Base-by-base conservation (phyloP, 768 basidiomycete genomes). In the Tricholomella constricta region DNA sequence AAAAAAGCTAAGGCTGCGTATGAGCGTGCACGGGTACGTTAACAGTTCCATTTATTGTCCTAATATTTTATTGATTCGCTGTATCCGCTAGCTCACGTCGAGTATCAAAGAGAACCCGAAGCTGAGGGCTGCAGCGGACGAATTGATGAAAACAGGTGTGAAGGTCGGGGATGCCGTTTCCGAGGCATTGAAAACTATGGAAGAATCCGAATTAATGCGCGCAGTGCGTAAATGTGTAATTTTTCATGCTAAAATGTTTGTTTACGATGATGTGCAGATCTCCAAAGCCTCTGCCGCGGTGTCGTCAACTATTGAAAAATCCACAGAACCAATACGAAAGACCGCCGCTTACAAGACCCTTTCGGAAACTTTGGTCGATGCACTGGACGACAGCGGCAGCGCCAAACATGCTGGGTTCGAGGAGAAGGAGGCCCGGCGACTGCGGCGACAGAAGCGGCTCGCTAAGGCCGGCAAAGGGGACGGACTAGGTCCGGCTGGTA, bases 41-140 rank as follows among this genome's bases (percentile, higher is more conserved):
- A 29, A 15, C 6, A 12, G 14, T 47, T 47, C 14, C 20, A n/a
- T 26, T 37, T 31, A 23, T 42, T 62, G n/a, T 44, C 12, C 35
- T 4, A 17, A n/a, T 34, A 54, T 31, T 45, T 26, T 46, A 45
- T 54, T 29, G 54, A 55, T 23, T 51, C 31, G 55, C 40, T 8
- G 19, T 53, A 34, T 6, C 20, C 40, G 42, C 1, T 65, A 97
- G 94, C 74, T 98, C 58, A 88, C 89, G 6, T 90, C 93, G 4
- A 93, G 93, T 61, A 96, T 99, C 51, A 91, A 96, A 76, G 92
- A 97, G 69, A 99, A 99, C 64, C 96, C 96, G 10, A 78, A 85
- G 50, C 75, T 99, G 49, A 83, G 91, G 48, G 92, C 91, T 4
- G 96, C 96, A 0, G 95, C 94, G 1, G 93, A 95, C 64, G 94